A percentile compares a stretch with the other conserved stretches of the same genome.
phyloP scores from a whole-genome alignment of 306 rosid genomes.

The Citrullus mucosospermus region DNA sequence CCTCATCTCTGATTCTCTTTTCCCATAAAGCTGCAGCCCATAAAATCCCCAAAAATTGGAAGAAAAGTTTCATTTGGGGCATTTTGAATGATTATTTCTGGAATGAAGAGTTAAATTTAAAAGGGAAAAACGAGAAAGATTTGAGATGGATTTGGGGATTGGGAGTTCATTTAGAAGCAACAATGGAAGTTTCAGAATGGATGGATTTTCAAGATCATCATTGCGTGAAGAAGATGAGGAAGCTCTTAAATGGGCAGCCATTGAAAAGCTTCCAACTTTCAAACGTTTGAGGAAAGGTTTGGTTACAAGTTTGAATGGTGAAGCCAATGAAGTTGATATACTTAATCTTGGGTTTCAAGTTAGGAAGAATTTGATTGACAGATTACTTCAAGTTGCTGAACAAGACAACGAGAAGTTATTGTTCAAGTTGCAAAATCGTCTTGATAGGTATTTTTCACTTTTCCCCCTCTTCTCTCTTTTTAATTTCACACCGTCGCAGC shows the following conservation, averaged over 20 bases:
- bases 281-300: constrained; percentile 21
- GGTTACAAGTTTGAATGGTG: constrained; percentile 2
- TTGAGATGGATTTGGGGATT: neutral
- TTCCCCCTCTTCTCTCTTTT: no score
- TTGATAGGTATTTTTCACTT: constrained; percentile 7
- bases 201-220: constrained; percentile 13
- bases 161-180: constrained; percentile 12
- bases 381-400: constrained; percentile 12
- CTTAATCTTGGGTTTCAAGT: constrained; percentile 9
- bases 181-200: neutral
- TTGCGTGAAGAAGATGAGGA: constrained; percentile 20
- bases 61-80: no score
- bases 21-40: neutral
- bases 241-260: constrained; percentile 28
- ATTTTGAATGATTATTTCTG: no score
- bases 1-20: neutral
- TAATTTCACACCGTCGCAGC: no score
- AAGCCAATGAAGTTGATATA: constrained; percentile 10
- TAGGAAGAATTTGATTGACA: constrained; percentile 19
- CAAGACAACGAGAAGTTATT: constrained; percentile 19
- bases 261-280: constrained; percentile 24
- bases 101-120: no score
- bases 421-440: constrained; percentile 10
- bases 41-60: no score
- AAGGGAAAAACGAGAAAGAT: no score